Evolutionary conservation across 2,329 filamentous ascomycete species (phyloP).

Genomic region (Aureobasidium musti): DNA sequence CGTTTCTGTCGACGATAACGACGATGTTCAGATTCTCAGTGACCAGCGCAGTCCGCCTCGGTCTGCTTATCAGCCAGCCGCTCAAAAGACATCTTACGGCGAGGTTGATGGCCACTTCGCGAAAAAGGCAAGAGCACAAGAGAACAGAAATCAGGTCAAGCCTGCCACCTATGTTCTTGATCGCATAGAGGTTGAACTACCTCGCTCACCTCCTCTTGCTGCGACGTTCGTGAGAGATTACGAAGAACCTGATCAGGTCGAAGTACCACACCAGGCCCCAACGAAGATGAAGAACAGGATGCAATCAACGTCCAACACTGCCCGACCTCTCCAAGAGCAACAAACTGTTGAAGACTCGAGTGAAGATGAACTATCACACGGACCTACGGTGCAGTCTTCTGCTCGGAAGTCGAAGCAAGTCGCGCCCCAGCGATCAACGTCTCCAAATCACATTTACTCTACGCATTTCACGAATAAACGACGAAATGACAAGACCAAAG

Average conservation of each 20-base stretch:
- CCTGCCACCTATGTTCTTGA: not conserved
- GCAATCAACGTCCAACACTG: not conserved
- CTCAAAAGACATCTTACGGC: too few species aligned
- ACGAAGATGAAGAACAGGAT: not conserved
- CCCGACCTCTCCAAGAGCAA: not conserved
- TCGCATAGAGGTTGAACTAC: not conserved
- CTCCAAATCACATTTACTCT: not conserved
- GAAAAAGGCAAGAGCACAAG: not conserved
- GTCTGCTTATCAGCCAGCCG: not conserved
- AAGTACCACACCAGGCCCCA: not conserved
- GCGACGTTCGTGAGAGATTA: constrained; percentile 3
- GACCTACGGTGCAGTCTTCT: not conserved
- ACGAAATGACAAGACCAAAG: not conserved
- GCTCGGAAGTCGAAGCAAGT: not conserved
- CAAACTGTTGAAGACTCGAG: not conserved
- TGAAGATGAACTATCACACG: constrained; percentile 9
- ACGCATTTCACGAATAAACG: not conserved
- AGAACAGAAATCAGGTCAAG: not conserved
- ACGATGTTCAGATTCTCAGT: constrained; percentile 4
- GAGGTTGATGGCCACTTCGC: not conserved
- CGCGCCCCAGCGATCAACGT: not conserved
- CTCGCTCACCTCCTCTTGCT: constrained; percentile 1
- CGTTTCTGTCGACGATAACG: constrained; percentile 6
- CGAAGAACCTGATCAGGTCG: not conserved
- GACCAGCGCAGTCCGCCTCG: not conserved